Conservation (phyloP, 495 filamentous ascomycete species). For the Penicillium samsonianum region DNA sequence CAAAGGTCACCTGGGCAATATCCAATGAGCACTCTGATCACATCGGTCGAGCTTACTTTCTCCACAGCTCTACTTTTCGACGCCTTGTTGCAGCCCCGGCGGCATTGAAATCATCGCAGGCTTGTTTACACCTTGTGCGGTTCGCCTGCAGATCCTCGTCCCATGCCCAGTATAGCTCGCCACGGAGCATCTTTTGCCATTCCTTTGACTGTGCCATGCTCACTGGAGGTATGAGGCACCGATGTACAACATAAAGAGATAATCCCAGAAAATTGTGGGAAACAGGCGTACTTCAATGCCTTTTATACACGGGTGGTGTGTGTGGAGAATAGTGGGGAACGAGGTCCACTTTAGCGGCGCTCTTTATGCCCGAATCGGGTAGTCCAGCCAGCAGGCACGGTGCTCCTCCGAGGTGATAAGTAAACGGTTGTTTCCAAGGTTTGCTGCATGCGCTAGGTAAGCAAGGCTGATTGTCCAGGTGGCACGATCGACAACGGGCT, state of each 20-base stretch:
- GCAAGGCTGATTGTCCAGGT: too few species aligned
- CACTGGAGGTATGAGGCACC: neutral
- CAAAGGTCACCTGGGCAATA: neutral
- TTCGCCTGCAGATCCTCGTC: conserved; percentile 54
- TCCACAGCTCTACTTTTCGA: conserved; percentile 63
- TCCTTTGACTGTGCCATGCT: conserved; percentile 37
- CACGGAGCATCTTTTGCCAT: conserved; percentile 41
- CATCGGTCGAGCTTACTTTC: conserved; percentile 54
- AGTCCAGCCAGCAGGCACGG: conserved; percentile 4
- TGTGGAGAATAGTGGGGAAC: neutral
- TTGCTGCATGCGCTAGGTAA: too few species aligned
- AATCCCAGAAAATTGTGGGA: neutral
- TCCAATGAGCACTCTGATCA: neutral
- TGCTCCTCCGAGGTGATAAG: neutral
- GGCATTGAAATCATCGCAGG: conserved; percentile 62
- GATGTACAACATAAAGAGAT: neutral
- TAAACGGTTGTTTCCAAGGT: too few species aligned
- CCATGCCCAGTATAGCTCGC: conserved; percentile 51
- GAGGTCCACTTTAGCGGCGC: neutral
- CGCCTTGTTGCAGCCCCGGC: conserved; percentile 54
- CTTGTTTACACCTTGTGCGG: conserved; percentile 57
- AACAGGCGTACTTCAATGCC: neutral
- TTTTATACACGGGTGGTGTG: neutral
- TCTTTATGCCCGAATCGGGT: neutral
- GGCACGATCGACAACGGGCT: too few species aligned